Conservation (phyloP, 208 protist species). For the Wallacemonas sp. region DNA sequence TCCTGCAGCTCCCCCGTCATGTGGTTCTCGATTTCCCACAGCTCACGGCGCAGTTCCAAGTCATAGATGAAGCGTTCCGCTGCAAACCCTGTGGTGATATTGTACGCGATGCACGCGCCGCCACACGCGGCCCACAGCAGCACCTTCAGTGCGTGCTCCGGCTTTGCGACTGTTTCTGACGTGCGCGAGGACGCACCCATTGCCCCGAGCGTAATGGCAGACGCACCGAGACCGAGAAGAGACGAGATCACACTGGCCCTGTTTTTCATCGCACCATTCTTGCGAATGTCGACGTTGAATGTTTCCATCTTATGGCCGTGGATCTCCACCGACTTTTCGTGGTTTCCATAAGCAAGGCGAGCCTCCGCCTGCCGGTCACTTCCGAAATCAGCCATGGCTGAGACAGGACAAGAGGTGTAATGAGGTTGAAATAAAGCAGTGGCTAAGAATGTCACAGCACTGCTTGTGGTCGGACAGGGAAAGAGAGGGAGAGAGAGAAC, state of each 20-base stretch:
- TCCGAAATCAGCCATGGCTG: constrained; percentile 30
- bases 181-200: constrained; percentile 11
- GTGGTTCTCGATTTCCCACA: constrained; percentile 94
- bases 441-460: too few relatives aligned
- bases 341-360: constrained; percentile 65
- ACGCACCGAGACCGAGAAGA: constrained; percentile 51
- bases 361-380: constrained; percentile 47
- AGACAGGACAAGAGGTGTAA: constrained; percentile 16
- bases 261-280: constrained; percentile 83
- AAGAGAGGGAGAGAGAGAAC: too few relatives aligned
- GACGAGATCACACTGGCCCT: constrained; percentile 59
- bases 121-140: constrained; percentile 37
- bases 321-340: constrained; percentile 53
- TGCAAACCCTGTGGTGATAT: constrained; percentile 39
- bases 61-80: constrained; percentile 81
- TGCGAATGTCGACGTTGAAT: constrained; percentile 85
- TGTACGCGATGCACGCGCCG: constrained; percentile 49
- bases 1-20: constrained; percentile 88
- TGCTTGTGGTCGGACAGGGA: too few relatives aligned
- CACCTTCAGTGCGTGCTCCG: constrained; percentile 26
- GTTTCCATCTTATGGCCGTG: constrained; percentile 76
- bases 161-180: constrained; percentile 10
- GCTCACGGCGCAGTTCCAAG: constrained; percentile 87
- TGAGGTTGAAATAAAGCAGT: too few relatives aligned
- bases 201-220: constrained; percentile 41